A percentile compares a stretch with the other conserved stretches of the same genome.
phyloP scores from a whole-genome alignment of 2,329 filamentous ascomycete species.

The Curvularia verruculosa region DNA sequence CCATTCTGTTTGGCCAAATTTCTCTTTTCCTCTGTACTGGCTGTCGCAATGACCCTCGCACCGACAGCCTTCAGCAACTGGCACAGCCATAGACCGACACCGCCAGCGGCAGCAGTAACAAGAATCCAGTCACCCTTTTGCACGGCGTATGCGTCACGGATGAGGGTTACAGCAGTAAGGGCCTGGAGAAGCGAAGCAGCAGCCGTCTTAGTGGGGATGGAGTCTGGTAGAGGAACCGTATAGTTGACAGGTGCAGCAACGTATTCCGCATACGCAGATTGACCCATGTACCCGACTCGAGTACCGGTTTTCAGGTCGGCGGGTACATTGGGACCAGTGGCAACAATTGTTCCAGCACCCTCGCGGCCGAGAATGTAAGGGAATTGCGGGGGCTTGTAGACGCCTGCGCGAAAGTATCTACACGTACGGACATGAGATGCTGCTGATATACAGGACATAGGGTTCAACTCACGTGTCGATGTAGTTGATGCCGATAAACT shows the following conservation, averaged over 20 bases:
- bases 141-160: constrained; percentile 74
- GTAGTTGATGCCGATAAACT: constrained; percentile 81
- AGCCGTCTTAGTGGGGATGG: constrained; percentile 65
- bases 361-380: constrained; percentile 83
- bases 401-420: constrained; percentile 82
- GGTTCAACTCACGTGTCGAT: constrained; percentile 71
- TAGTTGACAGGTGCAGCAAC: constrained; percentile 60
- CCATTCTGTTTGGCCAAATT: constrained; percentile 72
- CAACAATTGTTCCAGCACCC: constrained; percentile 72
- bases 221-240: constrained; percentile 68
- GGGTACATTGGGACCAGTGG: constrained; percentile 60
- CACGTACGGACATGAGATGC: not conserved
- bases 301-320: constrained; percentile 68
- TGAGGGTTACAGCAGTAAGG: constrained; percentile 79
- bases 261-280: constrained; percentile 65
- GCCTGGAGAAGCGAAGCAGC: constrained; percentile 79
- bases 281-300: constrained; percentile 72
- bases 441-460: not conserved
- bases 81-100: constrained; percentile 71
- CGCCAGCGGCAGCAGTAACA: constrained; percentile 84
- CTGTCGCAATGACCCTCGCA: constrained; percentile 80
- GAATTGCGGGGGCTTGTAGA: constrained; percentile 72
- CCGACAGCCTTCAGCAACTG: constrained; percentile 76
- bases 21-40: constrained; percentile 74
- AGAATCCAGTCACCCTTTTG: constrained; percentile 80